Evolutionary conservation across 2,329 filamentous ascomycete species (phyloP), one percentile per base, ranked within the genome.

Genomic region (Talaromyces sp.): DNA sequence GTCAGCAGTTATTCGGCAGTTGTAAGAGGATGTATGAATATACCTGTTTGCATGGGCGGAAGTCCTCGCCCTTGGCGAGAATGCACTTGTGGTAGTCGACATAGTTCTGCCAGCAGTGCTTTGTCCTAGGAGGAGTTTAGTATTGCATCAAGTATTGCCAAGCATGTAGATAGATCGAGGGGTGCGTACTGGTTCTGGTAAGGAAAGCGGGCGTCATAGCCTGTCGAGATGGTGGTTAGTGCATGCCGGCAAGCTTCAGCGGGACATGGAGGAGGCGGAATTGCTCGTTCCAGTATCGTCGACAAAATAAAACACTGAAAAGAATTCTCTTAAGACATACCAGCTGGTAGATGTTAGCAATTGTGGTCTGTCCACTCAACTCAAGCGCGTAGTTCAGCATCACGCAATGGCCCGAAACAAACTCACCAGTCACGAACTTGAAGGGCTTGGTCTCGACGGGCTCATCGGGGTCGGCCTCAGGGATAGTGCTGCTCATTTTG

Each of bases 41-140:
- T 89, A 97, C 93, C 90, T 97, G 93, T 77, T 89, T 90, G 91
- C 94, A 98, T 71, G 94, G 94, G 75, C 91, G 90, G 82, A 98
- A 98, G 79, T 97, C 93, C 86, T 98, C 94, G 82, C 94, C 94
- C 88, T 98, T 98, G 83, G 93, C 94, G 79, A 90, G 85, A 82
- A 97, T 93, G 86, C 95, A 99, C 88, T 99, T 99, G 89, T 99
- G 92, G 88, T 99, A 98, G 83, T 99, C 95, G 85, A 99, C 95
- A 84, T 99, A 99, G 88, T 99, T 99, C 83, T 99, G 96, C 95
- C 95, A 99, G 92, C 95, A 99, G 89, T 99, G 93, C 91, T 97
- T 97, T 84, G 93, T 89, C 81, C 82, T 84, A 62, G 56, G n/a
- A 29, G 45, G 8, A 36, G 54, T 36, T 58, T 59, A 45, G 31